phyloP scores from a whole-genome alignment of 805 yeast species.

The Candida pini region DNA sequence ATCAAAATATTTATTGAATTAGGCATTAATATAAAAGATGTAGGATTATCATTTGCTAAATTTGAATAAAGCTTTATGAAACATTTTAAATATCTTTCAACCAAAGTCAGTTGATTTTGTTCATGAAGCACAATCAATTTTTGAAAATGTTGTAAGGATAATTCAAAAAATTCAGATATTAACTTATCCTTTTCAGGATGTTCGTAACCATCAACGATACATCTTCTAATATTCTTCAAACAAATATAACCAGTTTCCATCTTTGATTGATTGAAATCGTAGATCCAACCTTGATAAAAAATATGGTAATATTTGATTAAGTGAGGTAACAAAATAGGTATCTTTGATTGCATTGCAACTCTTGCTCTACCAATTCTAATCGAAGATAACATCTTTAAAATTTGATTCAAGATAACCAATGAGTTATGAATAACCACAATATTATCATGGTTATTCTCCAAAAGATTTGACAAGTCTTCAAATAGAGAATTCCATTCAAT shows the following conservation, averaged over 20 bases:
- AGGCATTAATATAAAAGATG: slow-evolving; percentile 66
- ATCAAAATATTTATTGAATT: slow-evolving; percentile 55
- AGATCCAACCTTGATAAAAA: slow-evolving; percentile 61
- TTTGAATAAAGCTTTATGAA: slow-evolving; percentile 68
- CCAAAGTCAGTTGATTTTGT: slow-evolving; percentile 37
- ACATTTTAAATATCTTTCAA: slow-evolving; percentile 70
- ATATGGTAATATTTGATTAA: slow-evolving; percentile 54
- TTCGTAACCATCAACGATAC: slow-evolving; percentile 72
- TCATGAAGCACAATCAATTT: slow-evolving; percentile 50
- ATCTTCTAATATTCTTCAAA: slow-evolving; percentile 67
- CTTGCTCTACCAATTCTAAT: slow-evolving; percentile 82
- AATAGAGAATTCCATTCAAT: slow-evolving; percentile 78
- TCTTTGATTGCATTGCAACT: slow-evolving; percentile 68
- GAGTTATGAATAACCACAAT: slow-evolving; percentile 55
- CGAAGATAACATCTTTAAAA: slow-evolving; percentile 65
- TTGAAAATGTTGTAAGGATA: slow-evolving; percentile 55
- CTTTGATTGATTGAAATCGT: slow-evolving; percentile 40
- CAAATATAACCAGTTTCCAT: slow-evolving; percentile 76
- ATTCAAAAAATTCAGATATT: slow-evolving; percentile 54
- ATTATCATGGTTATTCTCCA: slow-evolving; percentile 43
- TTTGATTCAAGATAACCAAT: slow-evolving; percentile 66
- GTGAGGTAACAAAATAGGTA: slow-evolving; percentile 56
- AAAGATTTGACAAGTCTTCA: slow-evolving; percentile 47
- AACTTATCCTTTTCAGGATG: slow-evolving; percentile 56
- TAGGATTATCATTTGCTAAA: slow-evolving; percentile 54